Evolutionary conservation across 2,329 filamentous ascomycete species (phyloP), one percentile per base, ranked within the genome.

Genomic region (Pseudogymnoascus sp.): DNA sequence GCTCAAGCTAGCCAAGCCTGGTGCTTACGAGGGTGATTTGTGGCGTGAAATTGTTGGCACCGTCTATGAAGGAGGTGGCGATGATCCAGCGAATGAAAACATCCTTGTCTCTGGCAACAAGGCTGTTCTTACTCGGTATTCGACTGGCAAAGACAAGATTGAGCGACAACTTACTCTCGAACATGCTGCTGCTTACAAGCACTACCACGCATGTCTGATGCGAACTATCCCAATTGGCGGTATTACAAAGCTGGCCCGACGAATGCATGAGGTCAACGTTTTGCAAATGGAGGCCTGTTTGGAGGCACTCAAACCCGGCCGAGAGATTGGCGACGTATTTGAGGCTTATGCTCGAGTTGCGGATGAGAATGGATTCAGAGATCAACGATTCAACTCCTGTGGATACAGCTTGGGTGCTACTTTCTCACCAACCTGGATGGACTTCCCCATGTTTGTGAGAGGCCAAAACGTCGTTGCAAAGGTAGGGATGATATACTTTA

Each of bases 41-140:
- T 73, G 71, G 70, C 67, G 70, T 5, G 71, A 73, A 60, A 69
- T 73, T 41, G 66, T 68, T 8, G 71, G 71, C 24, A 72, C 71
- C 6, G 71, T 73, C 37, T 73, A 73, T 59, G 71, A 72, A 41
- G 70, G 71, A 7, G 71, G 71, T n/a, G 71, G 71, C n/a, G 71
- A 73, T 59, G 70, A 72, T 62, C 71, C 71, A 5, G 70, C 71
- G 8, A 72, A 72, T 35, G 70, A 72, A 60, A 73, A 73, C 60
- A 72, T 73, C 40, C 68, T 73, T 29, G 70, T 72, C 8, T 71
- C 70, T 1, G 70, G 70, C 4, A 72, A 72, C 54, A 71, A 72
- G 60, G 70, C 69, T 1, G 70, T 72, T 21, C 66, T 72, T 3
- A 72, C 70, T n/a, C 68, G 70, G 8, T 72, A 72, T 44, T 72